Base-by-base conservation (phyloP, 192 early-diverging fungal genomes). In the Jimgerdemannia lactiflua region DNA sequence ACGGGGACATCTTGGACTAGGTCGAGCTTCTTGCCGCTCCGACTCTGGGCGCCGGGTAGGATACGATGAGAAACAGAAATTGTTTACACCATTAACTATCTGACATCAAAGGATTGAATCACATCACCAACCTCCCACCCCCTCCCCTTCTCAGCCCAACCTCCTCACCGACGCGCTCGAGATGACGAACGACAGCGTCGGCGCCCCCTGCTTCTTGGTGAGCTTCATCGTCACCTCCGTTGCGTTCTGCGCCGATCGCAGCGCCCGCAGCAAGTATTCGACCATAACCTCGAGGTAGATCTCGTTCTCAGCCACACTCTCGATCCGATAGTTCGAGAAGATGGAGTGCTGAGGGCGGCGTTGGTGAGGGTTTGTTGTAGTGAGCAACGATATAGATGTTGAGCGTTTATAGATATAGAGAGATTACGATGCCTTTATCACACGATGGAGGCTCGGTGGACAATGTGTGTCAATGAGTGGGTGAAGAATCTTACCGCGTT, bases 241-340 rank as follows among this genome's bases (percentile, higher is more conserved):
- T 0, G 89, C 86, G 41, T 87, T 82, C 68, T 85, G 89, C 14
- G 84, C 80, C 4, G 90, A 89, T 72, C 84, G 87, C 54, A 94
- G 80, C 4, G 91, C 92, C 8, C 91, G 80, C 20, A 88, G 75
- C 7, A 95, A 66, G 66, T 90, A 88, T 65, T 94, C 92, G 54
- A 88, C 85, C 69, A 78, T 78, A 68, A 95, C 72, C 75, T 94
- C 89, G 0, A 94, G 67, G 74, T 89, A 91, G 67, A 96, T 94
- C 73, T 92, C 90, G 71, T 94, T 89, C 65, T 90, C 77, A 70
- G 84, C 79, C 3, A 82, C 71, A 69, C 90, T 92, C 42, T 91
- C 89, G 41, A 94, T 82, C 19, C 79, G 82, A 82, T 93, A 93
- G n/a, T 91, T 89, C 67, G 81, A 76, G 64, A 95, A 94, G n/a